phyloP scores from a whole-genome alignment of 768 basidiomycete genomes.

The Hypholoma fasciculare region DNA sequence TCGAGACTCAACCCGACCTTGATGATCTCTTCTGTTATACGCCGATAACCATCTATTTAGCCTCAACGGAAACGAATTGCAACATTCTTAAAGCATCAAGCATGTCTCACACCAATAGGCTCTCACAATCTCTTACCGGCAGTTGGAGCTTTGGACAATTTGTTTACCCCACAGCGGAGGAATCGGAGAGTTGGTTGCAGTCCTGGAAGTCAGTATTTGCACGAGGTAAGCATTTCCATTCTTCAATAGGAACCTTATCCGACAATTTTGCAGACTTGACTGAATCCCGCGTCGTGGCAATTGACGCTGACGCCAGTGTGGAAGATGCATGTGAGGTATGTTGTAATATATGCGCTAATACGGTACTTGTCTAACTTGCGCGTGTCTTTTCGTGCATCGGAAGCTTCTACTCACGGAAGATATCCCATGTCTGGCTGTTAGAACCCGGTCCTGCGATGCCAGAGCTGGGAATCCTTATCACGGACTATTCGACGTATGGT shows the following conservation, averaged over 20 bases:
- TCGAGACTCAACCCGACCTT: neutral
- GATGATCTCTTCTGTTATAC: conserved; percentile 9
- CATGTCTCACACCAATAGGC: conserved; percentile 37
- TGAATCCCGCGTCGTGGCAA: conserved; percentile 62
- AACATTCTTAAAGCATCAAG: neutral
- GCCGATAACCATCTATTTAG: neutral
- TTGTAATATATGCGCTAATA: conserved; percentile 6
- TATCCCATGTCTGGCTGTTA: conserved; percentile 66
- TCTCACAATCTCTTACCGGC: conserved; percentile 37
- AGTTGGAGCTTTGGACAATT: conserved; percentile 26
- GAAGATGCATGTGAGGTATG: conserved; percentile 82
- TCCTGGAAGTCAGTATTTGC: conserved; percentile 58
- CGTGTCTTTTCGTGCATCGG: neutral
- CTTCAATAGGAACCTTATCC: too few species aligned
- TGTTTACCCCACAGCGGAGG: conserved; percentile 27
- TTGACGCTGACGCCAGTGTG: conserved; percentile 72
- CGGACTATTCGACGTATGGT: conserved; percentile 76
- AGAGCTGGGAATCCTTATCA: conserved; percentile 32
- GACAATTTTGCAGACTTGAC: conserved; percentile 53
- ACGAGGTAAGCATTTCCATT: conserved; percentile 42
- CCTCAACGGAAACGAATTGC: neutral
- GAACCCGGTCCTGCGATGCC: conserved; percentile 24
- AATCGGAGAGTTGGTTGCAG: conserved; percentile 50
- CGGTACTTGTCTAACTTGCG: neutral
- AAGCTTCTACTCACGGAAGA: conserved; percentile 66